Evolutionary conservation across 495 filamentous ascomycete species (phyloP).

Genomic region (Aeminium ludgeri): DNA sequence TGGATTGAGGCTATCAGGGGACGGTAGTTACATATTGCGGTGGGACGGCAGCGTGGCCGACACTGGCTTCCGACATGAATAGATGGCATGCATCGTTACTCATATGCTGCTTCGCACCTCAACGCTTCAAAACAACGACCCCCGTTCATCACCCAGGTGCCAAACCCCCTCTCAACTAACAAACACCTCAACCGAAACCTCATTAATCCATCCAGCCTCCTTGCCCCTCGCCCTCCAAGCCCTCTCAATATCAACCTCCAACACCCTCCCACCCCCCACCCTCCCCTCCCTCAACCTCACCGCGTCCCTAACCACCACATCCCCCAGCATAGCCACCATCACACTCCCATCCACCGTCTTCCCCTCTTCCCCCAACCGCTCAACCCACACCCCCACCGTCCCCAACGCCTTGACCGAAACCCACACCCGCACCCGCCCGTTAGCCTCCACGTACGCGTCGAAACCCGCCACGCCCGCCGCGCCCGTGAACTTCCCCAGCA

Average conservation of each 20-base stretch:
- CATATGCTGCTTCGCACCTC: too few relatives aligned
- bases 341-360: constrained; percentile 43
- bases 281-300: constrained; percentile 37
- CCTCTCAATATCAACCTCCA: constrained; percentile 58
- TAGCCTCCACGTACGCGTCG: constrained; percentile 37
- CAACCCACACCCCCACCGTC: constrained; percentile 53
- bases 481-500: constrained; percentile 81
- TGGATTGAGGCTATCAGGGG: too few relatives aligned
- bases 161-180: constrained; percentile 4
- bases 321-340: constrained; percentile 59
- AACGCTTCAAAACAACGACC: too few relatives aligned
- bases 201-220: constrained; percentile 65
- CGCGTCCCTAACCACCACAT: constrained; percentile 46
- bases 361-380: constrained; percentile 37
- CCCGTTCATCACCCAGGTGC: too few relatives aligned
- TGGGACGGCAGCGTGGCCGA: too few relatives aligned
- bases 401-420: constrained; percentile 68
- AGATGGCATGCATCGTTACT: too few relatives aligned
- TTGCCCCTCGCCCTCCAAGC: constrained; percentile 68
- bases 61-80: too few relatives aligned
- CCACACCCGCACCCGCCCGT: constrained; percentile 44
- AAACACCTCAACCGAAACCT: constrained; percentile 57
- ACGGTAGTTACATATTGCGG: too few relatives aligned
- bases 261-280: constrained; percentile 30
- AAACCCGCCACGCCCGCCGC: constrained; percentile 53